Evolutionary conservation across 805 yeast genomes (phyloP).

Genomic region (Cyberlindnera maclurae): DNA sequence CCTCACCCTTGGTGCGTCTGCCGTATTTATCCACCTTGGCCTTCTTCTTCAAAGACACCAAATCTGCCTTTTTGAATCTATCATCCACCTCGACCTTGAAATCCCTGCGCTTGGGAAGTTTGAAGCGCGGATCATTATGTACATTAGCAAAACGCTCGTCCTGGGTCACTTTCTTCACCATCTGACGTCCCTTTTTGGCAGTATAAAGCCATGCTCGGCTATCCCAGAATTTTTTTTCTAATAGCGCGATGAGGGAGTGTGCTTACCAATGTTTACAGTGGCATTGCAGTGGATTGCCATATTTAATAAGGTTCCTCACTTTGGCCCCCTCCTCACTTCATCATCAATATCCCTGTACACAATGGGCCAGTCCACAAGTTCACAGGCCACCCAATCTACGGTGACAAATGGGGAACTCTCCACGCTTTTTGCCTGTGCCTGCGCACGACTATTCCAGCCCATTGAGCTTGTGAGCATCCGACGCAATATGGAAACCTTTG

Average conservation of each 20-base stretch:
- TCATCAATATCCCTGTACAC: neutral
- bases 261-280: too few relatives aligned
- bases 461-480: conserved; percentile 29
- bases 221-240: neutral
- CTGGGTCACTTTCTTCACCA: conserved; percentile 26
- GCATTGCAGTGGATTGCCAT: too few relatives aligned
- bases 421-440: conserved; percentile 24
- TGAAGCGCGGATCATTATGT: conserved; percentile 85
- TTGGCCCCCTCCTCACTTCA: neutral
- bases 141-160: conserved; percentile 79
- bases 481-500: conserved; percentile 16
- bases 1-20: conserved; percentile 48
- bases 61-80: conserved; percentile 62
- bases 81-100: conserved; percentile 76
- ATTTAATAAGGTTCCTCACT: neutral
- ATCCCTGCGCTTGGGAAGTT: conserved; percentile 60
- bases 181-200: neutral
- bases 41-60: conserved; percentile 48
- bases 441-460: conserved; percentile 26
- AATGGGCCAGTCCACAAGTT: conserved; percentile 23
- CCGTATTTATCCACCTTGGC: conserved; percentile 84
- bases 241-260: conserved; percentile 1
- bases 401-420: conserved; percentile 20
- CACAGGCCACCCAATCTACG: conserved; percentile 1
- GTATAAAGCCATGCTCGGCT: neutral